A percentile compares a stretch with the other conserved stretches of the same genome.
Conservation (phyloP, 2,329 filamentous ascomycete genomes). For the Phaeosphaeria sp. region DNA sequence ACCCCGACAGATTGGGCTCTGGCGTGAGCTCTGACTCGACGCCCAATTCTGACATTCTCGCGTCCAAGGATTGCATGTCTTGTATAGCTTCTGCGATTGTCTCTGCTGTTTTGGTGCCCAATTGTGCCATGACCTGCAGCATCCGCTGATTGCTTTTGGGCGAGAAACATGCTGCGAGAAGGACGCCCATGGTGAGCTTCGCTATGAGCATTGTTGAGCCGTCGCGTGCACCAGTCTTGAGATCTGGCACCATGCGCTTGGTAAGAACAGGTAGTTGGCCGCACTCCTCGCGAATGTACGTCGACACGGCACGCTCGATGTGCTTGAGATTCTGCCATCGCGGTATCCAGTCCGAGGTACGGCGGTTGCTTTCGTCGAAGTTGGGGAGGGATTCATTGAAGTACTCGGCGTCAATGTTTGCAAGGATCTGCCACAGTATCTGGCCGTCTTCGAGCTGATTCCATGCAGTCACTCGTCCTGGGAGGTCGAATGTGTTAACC, state of each 20-base stretch:
- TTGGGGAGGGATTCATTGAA: conserved; percentile 56
- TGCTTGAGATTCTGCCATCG: conserved; percentile 62
- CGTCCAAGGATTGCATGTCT: conserved; percentile 47
- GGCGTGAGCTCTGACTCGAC: conserved; percentile 44
- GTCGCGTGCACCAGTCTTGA: conserved; percentile 57
- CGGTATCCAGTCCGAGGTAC: conserved; percentile 56
- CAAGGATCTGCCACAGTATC: conserved; percentile 56
- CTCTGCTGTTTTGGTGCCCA: conserved; percentile 45
- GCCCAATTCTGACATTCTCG: conserved; percentile 43
- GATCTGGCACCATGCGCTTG: conserved; percentile 52
- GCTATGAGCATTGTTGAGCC: conserved; percentile 49
- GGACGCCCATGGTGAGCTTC: conserved; percentile 56
- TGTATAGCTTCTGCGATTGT: conserved; percentile 50
- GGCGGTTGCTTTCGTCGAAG: conserved; percentile 51
- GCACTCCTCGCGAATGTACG: conserved; percentile 57
- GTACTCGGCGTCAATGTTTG: conserved; percentile 56
- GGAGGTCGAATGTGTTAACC: conserved; percentile 55
- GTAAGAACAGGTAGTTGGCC: conserved; percentile 48
- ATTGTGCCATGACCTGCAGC: conserved; percentile 48
- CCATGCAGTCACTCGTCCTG: conserved; percentile 46
- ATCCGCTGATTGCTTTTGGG: conserved; percentile 57
- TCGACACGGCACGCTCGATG: conserved; percentile 55
- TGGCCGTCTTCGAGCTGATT: conserved; percentile 55
- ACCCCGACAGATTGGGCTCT: conserved; percentile 40
- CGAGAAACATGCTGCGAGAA: conserved; percentile 56